A percentile compares a stretch with the other conserved stretches of the same genome.
These are phyloP conservation scores for Starmerella etchellsii DNA, from an alignment of 805 yeast genomes.

Conservation along the genomic window DNA sequence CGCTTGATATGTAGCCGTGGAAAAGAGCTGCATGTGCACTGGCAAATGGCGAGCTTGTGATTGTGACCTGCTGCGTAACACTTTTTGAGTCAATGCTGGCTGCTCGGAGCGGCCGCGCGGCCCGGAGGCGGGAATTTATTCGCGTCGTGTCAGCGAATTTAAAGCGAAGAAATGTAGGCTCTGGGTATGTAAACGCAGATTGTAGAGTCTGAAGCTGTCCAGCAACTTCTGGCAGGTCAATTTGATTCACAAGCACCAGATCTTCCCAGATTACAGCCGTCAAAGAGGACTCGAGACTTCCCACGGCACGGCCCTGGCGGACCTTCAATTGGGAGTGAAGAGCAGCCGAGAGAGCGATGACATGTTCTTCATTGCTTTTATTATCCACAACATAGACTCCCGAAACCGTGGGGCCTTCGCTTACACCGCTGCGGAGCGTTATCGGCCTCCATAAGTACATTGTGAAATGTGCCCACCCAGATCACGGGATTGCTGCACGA, in stretches of 20 bases:
- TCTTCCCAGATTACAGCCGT: slow-evolving; percentile 15
- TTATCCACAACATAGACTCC: slow-evolving; percentile 11
- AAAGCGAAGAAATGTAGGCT: slow-evolving; percentile 9
- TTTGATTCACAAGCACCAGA: slow-evolving; percentile 1
- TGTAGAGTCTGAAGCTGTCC: slow-evolving; percentile 1
- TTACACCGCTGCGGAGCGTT: slow-evolving; percentile 6
- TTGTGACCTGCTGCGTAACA: slow-evolving; percentile 3
- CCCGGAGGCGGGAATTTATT: neutral
- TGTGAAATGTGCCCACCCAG: too few relatives aligned
- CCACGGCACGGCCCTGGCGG: slow-evolving; percentile 6
- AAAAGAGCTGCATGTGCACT: slow-evolving; percentile 27
- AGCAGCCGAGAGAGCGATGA: slow-evolving; percentile 3
- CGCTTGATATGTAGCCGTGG: slow-evolving; percentile 23
- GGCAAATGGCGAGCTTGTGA: slow-evolving; percentile 27
- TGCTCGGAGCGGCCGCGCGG: too few relatives aligned
- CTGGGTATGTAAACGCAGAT: slow-evolving; percentile 8
- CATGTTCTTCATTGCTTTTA: slow-evolving; percentile 1
- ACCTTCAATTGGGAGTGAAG: slow-evolving; percentile 4
- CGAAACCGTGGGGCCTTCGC: slow-evolving; percentile 4
- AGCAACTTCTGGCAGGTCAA: neutral
- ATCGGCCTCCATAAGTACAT: slow-evolving; percentile 14
- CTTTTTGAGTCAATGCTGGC: too few relatives aligned
- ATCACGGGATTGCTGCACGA: too few relatives aligned
- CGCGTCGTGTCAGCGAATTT: slow-evolving; percentile 10
- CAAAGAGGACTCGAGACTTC: slow-evolving; percentile 5